Percentiles rank a stretch among this genome's conserved stretches.
phyloP scores from a whole-genome alignment of 1,284 basidiomycete genomes.

The Microbotryum saponariae region DNA sequence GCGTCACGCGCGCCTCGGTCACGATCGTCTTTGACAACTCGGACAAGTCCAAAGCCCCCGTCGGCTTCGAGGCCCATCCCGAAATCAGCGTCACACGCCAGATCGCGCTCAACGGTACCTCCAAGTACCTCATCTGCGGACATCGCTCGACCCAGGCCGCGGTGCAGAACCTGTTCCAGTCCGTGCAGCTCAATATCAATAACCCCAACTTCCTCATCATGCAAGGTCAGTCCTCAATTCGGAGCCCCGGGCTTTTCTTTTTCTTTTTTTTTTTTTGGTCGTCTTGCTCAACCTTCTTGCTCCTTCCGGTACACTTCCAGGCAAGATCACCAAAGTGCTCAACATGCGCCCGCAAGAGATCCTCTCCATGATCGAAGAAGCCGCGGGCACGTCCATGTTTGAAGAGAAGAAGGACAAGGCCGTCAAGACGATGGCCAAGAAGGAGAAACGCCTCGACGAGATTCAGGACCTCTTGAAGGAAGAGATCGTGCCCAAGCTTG shows the following conservation, averaged over 20 bases:
- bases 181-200: conserved; percentile 98
- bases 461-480: conserved; percentile 72
- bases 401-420: conserved; percentile 98
- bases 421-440: conserved; percentile 92
- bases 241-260: neutral
- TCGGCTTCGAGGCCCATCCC: conserved; percentile 70
- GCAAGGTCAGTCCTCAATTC: conserved; percentile 62
- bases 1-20: conserved; percentile 93
- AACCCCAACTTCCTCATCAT: conserved; percentile 99
- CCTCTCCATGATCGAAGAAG: conserved; percentile 97
- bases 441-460: conserved; percentile 92
- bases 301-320: conserved; percentile 7
- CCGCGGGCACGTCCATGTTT: conserved; percentile 97
- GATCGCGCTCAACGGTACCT: conserved; percentile 83
- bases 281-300: conserved; percentile 33
- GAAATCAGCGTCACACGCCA: conserved; percentile 97
- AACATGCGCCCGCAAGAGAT: conserved; percentile 99
- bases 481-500: conserved; percentile 91
- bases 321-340: conserved; percentile 60
- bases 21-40: conserved; percentile 99
- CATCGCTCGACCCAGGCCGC: conserved; percentile 85
- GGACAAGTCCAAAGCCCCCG: conserved; percentile 77
- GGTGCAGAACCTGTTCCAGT: conserved; percentile 90
- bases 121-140: conserved; percentile 96
- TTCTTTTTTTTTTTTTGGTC: too few relatives aligned